Evolutionary conservation across 257 asterid genomes (phyloP), one percentile per base, ranked within the genome.

Genomic region (Rubia yunnanensis): DNA sequence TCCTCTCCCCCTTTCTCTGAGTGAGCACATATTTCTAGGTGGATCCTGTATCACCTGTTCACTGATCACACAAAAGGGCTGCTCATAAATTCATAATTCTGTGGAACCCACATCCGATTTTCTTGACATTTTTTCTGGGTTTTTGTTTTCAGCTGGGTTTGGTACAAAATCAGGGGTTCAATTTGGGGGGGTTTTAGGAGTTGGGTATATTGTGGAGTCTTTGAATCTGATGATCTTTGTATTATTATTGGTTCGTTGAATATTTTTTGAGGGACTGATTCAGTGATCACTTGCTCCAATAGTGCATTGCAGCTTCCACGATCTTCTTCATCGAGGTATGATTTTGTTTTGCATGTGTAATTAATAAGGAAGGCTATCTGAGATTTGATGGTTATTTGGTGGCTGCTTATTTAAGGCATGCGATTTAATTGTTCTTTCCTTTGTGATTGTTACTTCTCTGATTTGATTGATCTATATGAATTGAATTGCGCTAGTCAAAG

Each of bases 271-370:
- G 73, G 81, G 76, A 30, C 78, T 68, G 76, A 69, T 72, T 44
- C 72, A 69, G 73, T 73, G 77, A 73, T 63, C 70, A 66, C 72
- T 73, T 66, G 74, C 60, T 71, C 64, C 64, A 28, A 66, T 30
- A 62, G 77, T 78, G 73, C 79, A 35, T 73, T 70, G 71, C 68
- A 61, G 68, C 68, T 63, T 60, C 67, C 14, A 26, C 75, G 28
- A 67, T 63, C 67, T 72, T 54, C 53, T 58, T 76, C 71, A 34
- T 65, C 48, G 57, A 77, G 87, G 85, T 84, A 79, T 55, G 50
- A 31, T 35, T 5, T 48, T 15, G 58, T 7, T 50, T 63, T 61
- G 68, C 62, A 63, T 70, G 69, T n/a, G 5, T 36, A 15, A 7
- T 28, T 52, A n/a, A n/a, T 3, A 14, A 27, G 5, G 46, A 46